Percentiles rank a stretch among this genome's conserved stretches.
Evolutionary conservation across 331 rosid species (phyloP).

Genomic region (Ulmus americana): DNA sequence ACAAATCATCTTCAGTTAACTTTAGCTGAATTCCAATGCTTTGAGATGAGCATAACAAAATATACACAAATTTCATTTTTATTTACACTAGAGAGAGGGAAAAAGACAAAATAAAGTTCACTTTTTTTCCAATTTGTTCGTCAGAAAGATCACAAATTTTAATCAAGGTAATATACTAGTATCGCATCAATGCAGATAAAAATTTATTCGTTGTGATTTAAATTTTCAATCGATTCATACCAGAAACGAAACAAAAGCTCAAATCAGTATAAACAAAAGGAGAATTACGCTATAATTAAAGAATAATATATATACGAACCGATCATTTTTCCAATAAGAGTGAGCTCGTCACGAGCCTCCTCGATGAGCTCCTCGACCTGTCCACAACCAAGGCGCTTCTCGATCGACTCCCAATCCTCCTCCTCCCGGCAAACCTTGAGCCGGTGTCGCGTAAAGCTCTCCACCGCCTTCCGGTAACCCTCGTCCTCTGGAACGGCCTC

Average conservation of each 20-base stretch:
- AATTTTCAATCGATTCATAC: neutral
- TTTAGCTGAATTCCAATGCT: neutral
- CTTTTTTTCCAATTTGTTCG: neutral
- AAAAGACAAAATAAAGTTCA: too few species aligned
- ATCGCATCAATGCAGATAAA: neutral
- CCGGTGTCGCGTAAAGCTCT: constrained; percentile 65
- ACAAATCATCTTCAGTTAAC: neutral
- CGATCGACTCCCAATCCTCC: constrained; percentile 72
- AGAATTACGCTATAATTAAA: neutral
- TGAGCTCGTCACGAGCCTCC: constrained; percentile 84
- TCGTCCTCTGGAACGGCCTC: constrained; percentile 78
- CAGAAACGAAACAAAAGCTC: neutral
- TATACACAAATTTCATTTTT: neutral
- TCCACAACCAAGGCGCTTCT: constrained; percentile 65
- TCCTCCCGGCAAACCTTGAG: constrained; percentile 67
- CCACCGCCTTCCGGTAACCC: constrained; percentile 84
- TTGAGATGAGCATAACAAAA: neutral
- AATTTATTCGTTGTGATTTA: neutral
- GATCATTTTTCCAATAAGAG: constrained; percentile 62
- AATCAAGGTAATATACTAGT: neutral
- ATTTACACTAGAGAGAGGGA: too few species aligned
- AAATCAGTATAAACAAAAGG: neutral
- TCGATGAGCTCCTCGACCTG: constrained; percentile 94
- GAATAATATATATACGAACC: constrained; percentile 28
- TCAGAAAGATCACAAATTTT: neutral